Base-by-base conservation (phyloP, 305 asterid species). In the Fraxinus nigra region DNA sequence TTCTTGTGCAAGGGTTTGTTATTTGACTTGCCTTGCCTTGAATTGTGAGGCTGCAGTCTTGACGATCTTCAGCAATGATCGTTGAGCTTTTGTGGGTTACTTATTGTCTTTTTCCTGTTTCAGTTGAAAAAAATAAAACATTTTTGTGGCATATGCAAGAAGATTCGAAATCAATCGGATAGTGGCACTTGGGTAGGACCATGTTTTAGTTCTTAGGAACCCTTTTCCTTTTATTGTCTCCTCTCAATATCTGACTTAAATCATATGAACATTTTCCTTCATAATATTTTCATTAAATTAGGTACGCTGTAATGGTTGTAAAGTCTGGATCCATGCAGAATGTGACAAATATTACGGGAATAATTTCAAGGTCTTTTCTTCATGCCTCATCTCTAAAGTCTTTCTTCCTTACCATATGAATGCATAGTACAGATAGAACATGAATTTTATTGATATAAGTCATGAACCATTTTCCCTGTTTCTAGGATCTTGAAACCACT, bases 261-360 rank as follows among this genome's bases (percentile, higher is more conserved):
- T 82, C 80, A 5, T 72, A 43, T 72, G 69, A 78, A 85, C 43
- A 11, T 61, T 56, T 76, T 24, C n/a, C 72, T 82, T 72, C n/a
- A 33, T 72, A 14, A 72, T 14, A 72, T 33, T 72, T 67, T 72
- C 76, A 72, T 72, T 28, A 82, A 77, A 72, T 81, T 86, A 96
- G 98, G 92, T 93, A 78, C 93, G 95, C 4, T 96, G 99, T 72
- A 86, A 94, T 90, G 98, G 98, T 74, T 96, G 99, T 89, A 94
- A 96, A 90, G 96, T 87, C 84, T 94, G 98, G 98, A 93, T 93
- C 86, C 99, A 94, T 80, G 92, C 98, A 77, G 98, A 96, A 84
- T 94, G 99, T 83, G 98, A 93, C 92, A 94, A 85, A 88, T 89
- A 89, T 72, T 90, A 93, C 4, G 86, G 86, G 85, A 83, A 48